These are phyloP conservation scores for Hypomyces rosellus DNA, from an alignment of 2,329 filamentous ascomycete genomes.

Conservation along the genomic window DNA sequence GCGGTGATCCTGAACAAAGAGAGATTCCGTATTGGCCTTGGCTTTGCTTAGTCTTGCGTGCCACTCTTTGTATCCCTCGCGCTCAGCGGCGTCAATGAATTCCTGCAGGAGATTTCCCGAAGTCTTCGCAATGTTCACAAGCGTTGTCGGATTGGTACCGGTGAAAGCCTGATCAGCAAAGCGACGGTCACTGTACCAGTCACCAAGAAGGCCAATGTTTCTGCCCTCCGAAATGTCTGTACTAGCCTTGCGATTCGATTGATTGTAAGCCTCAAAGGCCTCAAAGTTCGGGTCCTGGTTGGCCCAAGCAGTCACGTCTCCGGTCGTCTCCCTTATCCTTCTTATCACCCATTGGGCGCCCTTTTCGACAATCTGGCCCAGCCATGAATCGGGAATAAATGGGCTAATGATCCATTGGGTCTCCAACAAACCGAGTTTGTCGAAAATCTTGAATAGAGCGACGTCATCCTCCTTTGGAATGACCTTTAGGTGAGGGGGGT, in stretches of 20 bases:
- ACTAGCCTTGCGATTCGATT: background rate
- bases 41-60: conserved; percentile 19
- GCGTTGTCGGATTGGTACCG: background rate
- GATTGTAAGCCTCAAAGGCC: background rate
- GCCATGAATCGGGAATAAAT: background rate
- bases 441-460: background rate
- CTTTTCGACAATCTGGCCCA: background rate
- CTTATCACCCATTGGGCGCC: background rate
- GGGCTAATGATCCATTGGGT: conserved; percentile 1
- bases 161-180: background rate
- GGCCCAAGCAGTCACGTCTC: background rate
- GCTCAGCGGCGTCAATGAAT: conserved; percentile 29
- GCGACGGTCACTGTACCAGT: conserved; percentile 1
- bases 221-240: background rate
- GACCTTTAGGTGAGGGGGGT: too few relatives aligned
- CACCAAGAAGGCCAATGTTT: background rate
- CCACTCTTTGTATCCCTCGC: conserved; percentile 27
- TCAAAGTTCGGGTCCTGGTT: background rate
- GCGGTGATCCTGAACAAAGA: conserved; percentile 39
- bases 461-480: background rate
- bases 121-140: conserved; percentile 20
- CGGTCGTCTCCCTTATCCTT: background rate
- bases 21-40: conserved; percentile 22
- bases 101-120: conserved; percentile 25
- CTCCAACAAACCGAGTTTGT: background rate